Percentiles rank a stretch among this genome's conserved stretches.
These are phyloP conservation scores for Neonectria ditissima DNA, from an alignment of 2,329 filamentous ascomycete species.

Conservation along the genomic window DNA sequence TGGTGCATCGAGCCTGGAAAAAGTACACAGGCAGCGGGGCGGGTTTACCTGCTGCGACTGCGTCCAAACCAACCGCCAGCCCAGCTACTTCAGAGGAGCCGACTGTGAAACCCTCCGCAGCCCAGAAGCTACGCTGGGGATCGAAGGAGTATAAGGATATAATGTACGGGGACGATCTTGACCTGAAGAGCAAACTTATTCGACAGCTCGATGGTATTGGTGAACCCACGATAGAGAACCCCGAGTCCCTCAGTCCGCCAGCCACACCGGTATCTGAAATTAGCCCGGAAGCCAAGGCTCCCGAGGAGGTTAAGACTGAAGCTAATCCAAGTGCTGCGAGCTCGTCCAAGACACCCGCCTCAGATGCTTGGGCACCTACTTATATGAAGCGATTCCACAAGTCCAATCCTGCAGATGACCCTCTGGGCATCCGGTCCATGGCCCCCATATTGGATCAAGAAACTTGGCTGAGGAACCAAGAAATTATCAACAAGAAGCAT, in stretches of 20 bases:
- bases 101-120: background rate
- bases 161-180: too few relatives aligned
- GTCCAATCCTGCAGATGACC: too few relatives aligned
- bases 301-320: background rate
- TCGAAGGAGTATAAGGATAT: background rate
- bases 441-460: too few relatives aligned
- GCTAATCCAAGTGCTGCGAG: too few relatives aligned
- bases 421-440: too few relatives aligned
- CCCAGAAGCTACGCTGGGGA: background rate
- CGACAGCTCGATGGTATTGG: background rate
- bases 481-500: too few relatives aligned
- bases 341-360: too few relatives aligned
- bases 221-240: background rate
- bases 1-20: background rate
- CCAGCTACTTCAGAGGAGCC: background rate
- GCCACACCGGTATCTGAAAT: too few relatives aligned
- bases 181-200: too few relatives aligned
- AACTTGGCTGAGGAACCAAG: too few relatives aligned
- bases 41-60: background rate
- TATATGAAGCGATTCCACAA: too few relatives aligned
- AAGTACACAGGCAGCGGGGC: background rate
- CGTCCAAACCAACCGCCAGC: background rate
- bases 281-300: background rate
- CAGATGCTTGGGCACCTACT: too few relatives aligned
- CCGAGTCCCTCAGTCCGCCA: background rate